phyloP scores from a whole-genome alignment of 768 basidiomycete genomes.

The Kwoniella bestiolae region DNA sequence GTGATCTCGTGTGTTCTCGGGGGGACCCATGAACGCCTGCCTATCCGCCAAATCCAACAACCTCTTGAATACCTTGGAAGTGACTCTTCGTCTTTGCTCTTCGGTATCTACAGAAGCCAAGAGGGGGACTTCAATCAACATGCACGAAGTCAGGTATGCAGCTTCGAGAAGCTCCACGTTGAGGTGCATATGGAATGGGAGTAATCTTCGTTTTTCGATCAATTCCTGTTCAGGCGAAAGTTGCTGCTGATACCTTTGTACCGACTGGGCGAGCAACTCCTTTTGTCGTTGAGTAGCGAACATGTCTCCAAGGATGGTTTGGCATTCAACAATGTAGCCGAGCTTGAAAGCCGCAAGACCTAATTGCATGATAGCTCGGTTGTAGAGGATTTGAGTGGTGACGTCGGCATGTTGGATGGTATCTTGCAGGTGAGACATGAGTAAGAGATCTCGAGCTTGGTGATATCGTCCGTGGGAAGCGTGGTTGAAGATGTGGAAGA shows the following conservation, averaged over 20 bases:
- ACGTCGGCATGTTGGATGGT: conserved; percentile 95
- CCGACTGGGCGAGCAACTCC: conserved; percentile 94
- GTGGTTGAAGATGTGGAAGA: conserved; percentile 95
- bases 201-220: conserved; percentile 89
- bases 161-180: conserved; percentile 97
- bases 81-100: conserved; percentile 86
- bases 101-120: conserved; percentile 93
- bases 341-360: conserved; percentile 95
- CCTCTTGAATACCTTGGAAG: conserved; percentile 95
- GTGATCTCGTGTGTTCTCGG: conserved; percentile 97
- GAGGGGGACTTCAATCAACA: conserved; percentile 96
- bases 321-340: conserved; percentile 91
- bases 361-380: conserved; percentile 94
- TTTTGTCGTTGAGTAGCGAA: conserved; percentile 96
- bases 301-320: conserved; percentile 89
- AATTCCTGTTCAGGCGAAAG: conserved; percentile 91
- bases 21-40: conserved; percentile 95
- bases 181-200: conserved; percentile 99
- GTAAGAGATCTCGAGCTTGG: conserved; percentile 93
- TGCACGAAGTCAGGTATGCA: conserved; percentile 96
- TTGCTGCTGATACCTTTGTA: conserved; percentile 80
- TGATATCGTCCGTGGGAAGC: conserved; percentile 96
- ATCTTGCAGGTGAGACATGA: conserved; percentile 99
- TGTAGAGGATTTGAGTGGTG: conserved; percentile 95
- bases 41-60: conserved; percentile 94